Evolutionary conservation across 768 basidiomycete species (phyloP).

Genomic region (Melanogaster broomeanus): DNA sequence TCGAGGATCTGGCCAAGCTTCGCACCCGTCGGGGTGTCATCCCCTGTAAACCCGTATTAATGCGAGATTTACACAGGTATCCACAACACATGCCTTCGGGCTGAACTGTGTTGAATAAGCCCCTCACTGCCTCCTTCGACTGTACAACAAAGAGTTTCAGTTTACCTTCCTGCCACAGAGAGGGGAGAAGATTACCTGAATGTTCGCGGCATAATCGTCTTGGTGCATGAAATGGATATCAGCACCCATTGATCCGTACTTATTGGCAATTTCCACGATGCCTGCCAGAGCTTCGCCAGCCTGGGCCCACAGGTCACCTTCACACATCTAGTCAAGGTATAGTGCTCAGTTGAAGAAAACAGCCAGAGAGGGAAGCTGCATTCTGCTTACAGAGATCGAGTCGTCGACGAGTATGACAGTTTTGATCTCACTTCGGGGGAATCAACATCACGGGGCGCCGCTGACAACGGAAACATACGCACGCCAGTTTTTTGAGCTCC

Average conservation of each 20-base stretch:
- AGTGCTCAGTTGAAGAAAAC: not conserved
- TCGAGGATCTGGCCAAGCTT: conserved; percentile 39
- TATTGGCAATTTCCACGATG: conserved; percentile 37
- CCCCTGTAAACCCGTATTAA: conserved; percentile 10
- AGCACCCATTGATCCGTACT: conserved; percentile 39
- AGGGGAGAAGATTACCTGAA: conserved; percentile 17
- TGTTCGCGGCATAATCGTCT: conserved; percentile 28
- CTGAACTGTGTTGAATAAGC: conserved; percentile 25
- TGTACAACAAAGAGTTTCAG: conserved; percentile 4
- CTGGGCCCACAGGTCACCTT: conserved; percentile 39
- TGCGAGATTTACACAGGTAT: not conserved
- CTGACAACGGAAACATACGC: conserved; percentile 11
- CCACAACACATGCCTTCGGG: conserved; percentile 21
- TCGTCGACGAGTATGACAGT: conserved; percentile 44
- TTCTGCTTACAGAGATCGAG: conserved; percentile 35
- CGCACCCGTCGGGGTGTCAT: conserved; percentile 41
- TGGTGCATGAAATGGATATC: conserved; percentile 47
- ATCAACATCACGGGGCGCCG: not conserved
- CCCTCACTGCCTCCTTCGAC: conserved; percentile 21
- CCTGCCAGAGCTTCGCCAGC: conserved; percentile 44
- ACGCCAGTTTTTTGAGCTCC: conserved; percentile 26
- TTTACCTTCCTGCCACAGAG: not conserved
- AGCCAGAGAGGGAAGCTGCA: not conserved
- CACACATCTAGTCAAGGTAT: conserved; percentile 35
- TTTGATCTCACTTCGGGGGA: conserved; percentile 36